Evolutionary conservation across 169 alveolate species (phyloP).

Genomic region (Babesia sp.): DNA sequence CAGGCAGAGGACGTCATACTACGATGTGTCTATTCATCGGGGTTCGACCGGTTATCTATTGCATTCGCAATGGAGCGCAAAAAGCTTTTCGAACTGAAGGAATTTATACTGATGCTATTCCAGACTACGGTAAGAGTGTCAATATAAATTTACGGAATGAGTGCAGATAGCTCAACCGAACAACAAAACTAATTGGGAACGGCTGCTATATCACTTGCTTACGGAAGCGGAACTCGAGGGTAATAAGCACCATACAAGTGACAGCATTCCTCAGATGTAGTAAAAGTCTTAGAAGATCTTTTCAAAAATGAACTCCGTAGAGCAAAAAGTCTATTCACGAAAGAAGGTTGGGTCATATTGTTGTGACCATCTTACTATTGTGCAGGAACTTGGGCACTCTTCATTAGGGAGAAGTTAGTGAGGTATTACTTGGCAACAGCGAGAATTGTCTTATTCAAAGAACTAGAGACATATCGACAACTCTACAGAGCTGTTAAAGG

Average conservation of each 20-base stretch:
- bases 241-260: not conserved
- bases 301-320: conserved; percentile 7
- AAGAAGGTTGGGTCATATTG: not conserved
- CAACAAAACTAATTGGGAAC: conserved; percentile 13
- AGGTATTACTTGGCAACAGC: conserved; percentile 13
- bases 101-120: conserved; percentile 17
- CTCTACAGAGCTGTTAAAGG: conserved; percentile 1
- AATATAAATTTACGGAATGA: not conserved
- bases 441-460: not conserved
- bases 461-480: not conserved
- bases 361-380: not conserved
- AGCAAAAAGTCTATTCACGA: conserved; percentile 12
- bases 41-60: not conserved
- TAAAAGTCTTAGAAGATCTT: conserved; percentile 2
- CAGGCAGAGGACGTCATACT: not conserved
- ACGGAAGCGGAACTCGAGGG: conserved; percentile 33
- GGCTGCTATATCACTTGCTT: conserved; percentile 21
- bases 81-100: not conserved
- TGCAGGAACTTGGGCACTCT: conserved; percentile 12
- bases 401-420: not conserved
- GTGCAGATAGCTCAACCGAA: conserved; percentile 11
- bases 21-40: not conserved
- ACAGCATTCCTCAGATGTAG: not conserved
- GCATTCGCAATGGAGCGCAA: conserved; percentile 14
- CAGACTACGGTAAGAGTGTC: conserved; percentile 7